phyloP scores from a whole-genome alignment of 1,139 yeast genomes.

The Diutina ranongensis region DNA sequence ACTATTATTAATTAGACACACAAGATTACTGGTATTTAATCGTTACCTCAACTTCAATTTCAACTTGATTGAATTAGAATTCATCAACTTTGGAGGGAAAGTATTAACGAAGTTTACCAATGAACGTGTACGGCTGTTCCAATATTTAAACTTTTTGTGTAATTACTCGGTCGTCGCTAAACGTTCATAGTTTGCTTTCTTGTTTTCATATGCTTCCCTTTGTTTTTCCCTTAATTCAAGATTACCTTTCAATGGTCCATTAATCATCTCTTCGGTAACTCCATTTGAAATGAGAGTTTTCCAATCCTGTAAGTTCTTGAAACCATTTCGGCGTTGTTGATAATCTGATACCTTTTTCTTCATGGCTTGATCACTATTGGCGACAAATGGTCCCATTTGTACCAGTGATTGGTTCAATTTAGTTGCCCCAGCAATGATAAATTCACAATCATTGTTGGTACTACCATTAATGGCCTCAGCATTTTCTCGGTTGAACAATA shows the following conservation, averaged over 20 bases:
- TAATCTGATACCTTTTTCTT: constrained; percentile 62
- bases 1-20: too few species aligned
- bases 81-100: too few species aligned
- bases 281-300: constrained; percentile 53
- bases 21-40: too few species aligned
- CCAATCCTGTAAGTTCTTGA: constrained; percentile 63
- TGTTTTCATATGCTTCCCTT: constrained; percentile 17
- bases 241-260: constrained; percentile 27
- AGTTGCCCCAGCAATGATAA: constrained; percentile 70
- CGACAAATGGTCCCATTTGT: constrained; percentile 88
- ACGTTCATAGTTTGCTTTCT: too few species aligned
- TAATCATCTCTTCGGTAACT: constrained; percentile 36
- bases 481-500: constrained; percentile 59
- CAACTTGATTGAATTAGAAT: too few species aligned
- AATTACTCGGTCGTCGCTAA: too few species aligned
- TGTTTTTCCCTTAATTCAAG: constrained; percentile 21
- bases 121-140: too few species aligned
- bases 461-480: constrained; percentile 30
- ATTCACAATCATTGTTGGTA: constrained; percentile 27
- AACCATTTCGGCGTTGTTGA: constrained; percentile 58
- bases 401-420: constrained; percentile 65
- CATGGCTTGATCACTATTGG: constrained; percentile 49
- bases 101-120: too few species aligned
- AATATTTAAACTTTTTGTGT: too few species aligned
- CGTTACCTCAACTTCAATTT: too few species aligned